Percentiles rank a stretch among this genome's conserved stretches.
Conservation (phyloP, 83 land plant species). For the Thuja plicata region DNA sequence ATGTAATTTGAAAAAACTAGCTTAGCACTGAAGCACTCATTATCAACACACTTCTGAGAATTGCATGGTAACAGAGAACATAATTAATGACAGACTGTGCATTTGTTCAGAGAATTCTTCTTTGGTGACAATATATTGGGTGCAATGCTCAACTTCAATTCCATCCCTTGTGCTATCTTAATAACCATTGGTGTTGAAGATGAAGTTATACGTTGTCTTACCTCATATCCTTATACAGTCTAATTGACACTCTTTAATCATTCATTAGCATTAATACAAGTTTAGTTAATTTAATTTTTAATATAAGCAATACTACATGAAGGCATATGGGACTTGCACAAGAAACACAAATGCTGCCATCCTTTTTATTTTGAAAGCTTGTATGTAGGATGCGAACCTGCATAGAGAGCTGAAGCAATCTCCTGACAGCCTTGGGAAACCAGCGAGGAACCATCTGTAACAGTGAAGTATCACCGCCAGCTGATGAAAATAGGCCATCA, state of each 20-base stretch:
- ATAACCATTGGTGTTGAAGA: not conserved
- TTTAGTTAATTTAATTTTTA: not conserved
- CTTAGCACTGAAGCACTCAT: not conserved
- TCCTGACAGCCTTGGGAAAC: constrained; percentile 72
- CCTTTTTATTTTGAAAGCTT: not conserved
- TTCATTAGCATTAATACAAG: not conserved
- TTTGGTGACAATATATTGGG: not conserved
- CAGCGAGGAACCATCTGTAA: constrained; percentile 83
- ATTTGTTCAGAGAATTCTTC: not conserved
- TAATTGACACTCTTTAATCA: not conserved
- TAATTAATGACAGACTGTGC: not conserved
- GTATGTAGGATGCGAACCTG: constrained; percentile 55
- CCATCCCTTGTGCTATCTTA: not conserved
- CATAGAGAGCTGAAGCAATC: constrained; percentile 73
- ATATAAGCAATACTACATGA: not conserved
- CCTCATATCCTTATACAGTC: not conserved
- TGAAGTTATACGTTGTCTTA: not conserved
- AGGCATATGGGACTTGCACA: not conserved
- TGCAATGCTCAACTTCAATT: not conserved
- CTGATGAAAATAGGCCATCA: constrained; percentile 64
- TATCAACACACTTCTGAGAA: not conserved
- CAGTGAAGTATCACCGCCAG: constrained; percentile 82
- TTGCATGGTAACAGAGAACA: not conserved
- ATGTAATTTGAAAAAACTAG: not conserved
- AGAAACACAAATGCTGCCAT: not conserved